Evolutionary conservation across 2,329 filamentous ascomycete genomes (phyloP), one percentile per base, ranked within the genome.

Genomic region (Fusarium coffeatum): DNA sequence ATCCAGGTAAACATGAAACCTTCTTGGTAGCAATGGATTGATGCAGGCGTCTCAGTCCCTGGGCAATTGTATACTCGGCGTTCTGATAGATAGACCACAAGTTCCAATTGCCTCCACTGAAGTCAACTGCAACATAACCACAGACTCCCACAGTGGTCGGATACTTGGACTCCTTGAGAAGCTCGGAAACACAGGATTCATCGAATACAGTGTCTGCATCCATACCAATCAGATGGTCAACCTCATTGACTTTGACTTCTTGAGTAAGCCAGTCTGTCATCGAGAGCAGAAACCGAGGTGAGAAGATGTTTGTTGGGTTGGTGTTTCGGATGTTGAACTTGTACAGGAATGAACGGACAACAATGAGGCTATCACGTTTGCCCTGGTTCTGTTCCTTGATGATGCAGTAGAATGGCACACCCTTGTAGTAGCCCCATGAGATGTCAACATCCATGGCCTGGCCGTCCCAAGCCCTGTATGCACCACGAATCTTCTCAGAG

Each of bases 341-440:
- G 71, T 81, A 78, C 12, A 83, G 67, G 55, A 83, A 81, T 1
- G 81, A 83, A 6, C 81, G 80, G 34, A 78, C 72, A 12, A 83
- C 74, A 45, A 81, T 81, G 42, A 83, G 71, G 37, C 80, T 80
- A 66, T 83, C 82, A 5, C 80, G 76, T 72, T 83, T 83, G 46
- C 81, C 81, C 56, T 81, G 79, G 63, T 83, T 83, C 68, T 80
- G 77, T 55, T 80, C 77, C 72, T 83, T 83, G 72, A 82, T 76
- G 55, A 83, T 79, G 68, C 80, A 81, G 59, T 80, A 75, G 68
- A 78, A 83, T 0, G 81, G 81, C 2, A 83, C 64, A 18, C 80
- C 80, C 59, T 78, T 79, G 67, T 82, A 83, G 25, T 72, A 73
- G 2, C 82, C 82, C 46, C 71, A 77, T 13, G 78, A 74, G 40